These are phyloP conservation scores for Saccharum spontaneum DNA, from an alignment of 176 grass and related monocot genomes.

Conservation along the genomic window DNA sequence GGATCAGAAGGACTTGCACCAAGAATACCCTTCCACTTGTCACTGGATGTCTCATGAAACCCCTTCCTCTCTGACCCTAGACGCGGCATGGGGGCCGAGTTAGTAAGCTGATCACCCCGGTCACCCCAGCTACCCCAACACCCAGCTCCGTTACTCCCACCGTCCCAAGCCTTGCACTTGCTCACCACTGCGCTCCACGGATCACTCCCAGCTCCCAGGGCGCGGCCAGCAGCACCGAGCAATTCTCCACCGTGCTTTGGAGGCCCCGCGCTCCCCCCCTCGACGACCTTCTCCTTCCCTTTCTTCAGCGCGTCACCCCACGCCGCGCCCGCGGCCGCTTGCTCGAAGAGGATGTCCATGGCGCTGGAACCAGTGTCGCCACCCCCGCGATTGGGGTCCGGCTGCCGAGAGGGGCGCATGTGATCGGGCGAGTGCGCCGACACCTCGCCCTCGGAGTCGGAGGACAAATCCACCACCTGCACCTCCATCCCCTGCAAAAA, in stretches of 20 bases:
- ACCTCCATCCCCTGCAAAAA: slow-evolving; percentile 46
- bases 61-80: not conserved
- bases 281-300: slow-evolving; percentile 42
- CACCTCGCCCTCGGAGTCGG: slow-evolving; percentile 39
- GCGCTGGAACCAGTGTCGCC: not conserved
- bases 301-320: slow-evolving; percentile 7
- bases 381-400: not conserved
- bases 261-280: slow-evolving; percentile 3
- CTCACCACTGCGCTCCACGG: slow-evolving; percentile 12
- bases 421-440: slow-evolving; percentile 23
- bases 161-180: not conserved
- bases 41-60: not conserved
- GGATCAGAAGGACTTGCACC: slow-evolving; percentile 25
- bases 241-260: slow-evolving; percentile 5
- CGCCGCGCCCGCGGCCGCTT: slow-evolving; percentile 7
- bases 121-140: slow-evolving; percentile 20
- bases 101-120: not conserved
- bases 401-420: slow-evolving; percentile 17
- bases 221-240: not conserved
- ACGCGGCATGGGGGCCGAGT: not conserved
- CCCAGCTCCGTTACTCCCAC: not conserved
- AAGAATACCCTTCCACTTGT: slow-evolving; percentile 30
- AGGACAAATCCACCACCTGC: slow-evolving; percentile 35
- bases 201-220: not conserved
- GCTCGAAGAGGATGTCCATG: not conserved